These are phyloP conservation scores for Leishmania guyanensis DNA, from an alignment of 208 protist species.

Conservation along the genomic window DNA sequence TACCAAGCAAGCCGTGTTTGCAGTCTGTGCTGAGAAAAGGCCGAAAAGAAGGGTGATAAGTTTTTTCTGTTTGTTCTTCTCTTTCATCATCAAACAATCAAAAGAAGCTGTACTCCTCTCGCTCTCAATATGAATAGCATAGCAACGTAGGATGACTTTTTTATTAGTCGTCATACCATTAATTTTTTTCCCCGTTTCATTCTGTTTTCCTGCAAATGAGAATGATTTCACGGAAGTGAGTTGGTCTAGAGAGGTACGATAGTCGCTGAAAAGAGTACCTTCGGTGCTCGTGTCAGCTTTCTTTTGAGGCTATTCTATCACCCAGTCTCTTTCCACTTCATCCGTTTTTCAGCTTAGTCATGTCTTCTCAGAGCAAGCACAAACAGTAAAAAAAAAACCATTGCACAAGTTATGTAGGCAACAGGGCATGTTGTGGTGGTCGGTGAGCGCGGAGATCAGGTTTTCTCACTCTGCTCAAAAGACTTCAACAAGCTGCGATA, in stretches of 20 bases:
- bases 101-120: neutral
- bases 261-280: neutral
- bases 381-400: neutral
- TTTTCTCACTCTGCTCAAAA: neutral
- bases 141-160: constrained; percentile 28
- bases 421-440: neutral
- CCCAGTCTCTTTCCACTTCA: neutral
- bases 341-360: neutral
- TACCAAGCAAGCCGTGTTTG: neutral
- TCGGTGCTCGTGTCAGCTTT: neutral
- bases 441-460: neutral
- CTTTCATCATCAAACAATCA: constrained; percentile 8
- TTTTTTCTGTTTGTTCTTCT: constrained; percentile 10
- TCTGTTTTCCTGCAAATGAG: constrained; percentile 16
- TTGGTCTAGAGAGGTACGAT: neutral
- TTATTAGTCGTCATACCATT: neutral
- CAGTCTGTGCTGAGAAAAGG: constrained; percentile 3
- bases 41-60: neutral
- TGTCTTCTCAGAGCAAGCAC: neutral
- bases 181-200: neutral
- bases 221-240: neutral
- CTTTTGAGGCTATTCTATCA: neutral
- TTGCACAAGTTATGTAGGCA: neutral
- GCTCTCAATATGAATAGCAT: constrained; percentile 21
- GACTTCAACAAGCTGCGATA: neutral